Percentiles rank a stretch among this genome's conserved stretches.
These are phyloP conservation scores for Sugiyamaella lignohabitans DNA, from an alignment of 805 yeast genomes.

Conservation along the genomic window DNA sequence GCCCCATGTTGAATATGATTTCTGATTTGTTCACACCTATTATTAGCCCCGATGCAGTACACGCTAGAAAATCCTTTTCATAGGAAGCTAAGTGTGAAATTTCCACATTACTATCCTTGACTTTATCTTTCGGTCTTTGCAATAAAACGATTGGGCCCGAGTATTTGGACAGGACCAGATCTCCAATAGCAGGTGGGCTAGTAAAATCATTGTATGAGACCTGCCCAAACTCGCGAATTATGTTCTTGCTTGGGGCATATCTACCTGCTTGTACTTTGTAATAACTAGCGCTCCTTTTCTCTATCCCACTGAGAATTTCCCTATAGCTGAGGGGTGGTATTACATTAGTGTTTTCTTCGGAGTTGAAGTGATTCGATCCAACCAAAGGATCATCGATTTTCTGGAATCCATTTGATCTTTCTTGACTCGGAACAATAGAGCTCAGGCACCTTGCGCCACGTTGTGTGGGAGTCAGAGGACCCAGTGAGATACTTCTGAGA, in stretches of 20 bases:
- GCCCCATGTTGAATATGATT: conserved; percentile 7
- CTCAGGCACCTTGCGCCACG: too few relatives aligned
- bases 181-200: not conserved
- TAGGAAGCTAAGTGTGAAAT: too few relatives aligned
- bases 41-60: conserved; percentile 11
- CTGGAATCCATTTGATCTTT: too few relatives aligned
- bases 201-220: not conserved
- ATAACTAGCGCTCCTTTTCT: not conserved
- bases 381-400: too few relatives aligned
- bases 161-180: conserved; percentile 2
- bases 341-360: too few relatives aligned
- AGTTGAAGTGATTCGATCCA: too few relatives aligned
- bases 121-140: not conserved
- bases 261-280: not conserved
- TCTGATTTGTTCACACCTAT: conserved; percentile 4
- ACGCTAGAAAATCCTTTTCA: conserved; percentile 7
- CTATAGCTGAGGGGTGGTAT: not conserved
- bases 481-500: too few relatives aligned
- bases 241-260: not conserved
- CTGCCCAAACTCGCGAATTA: not conserved
- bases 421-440: too few relatives aligned
- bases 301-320: not conserved
- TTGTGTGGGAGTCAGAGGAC: too few relatives aligned
- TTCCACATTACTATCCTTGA: too few relatives aligned
- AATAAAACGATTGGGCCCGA: conserved; percentile 9